Percentiles rank a stretch among this genome's conserved stretches.
phyloP scores from a whole-genome alignment of 805 yeast species.

The Pichia scutulata region DNA sequence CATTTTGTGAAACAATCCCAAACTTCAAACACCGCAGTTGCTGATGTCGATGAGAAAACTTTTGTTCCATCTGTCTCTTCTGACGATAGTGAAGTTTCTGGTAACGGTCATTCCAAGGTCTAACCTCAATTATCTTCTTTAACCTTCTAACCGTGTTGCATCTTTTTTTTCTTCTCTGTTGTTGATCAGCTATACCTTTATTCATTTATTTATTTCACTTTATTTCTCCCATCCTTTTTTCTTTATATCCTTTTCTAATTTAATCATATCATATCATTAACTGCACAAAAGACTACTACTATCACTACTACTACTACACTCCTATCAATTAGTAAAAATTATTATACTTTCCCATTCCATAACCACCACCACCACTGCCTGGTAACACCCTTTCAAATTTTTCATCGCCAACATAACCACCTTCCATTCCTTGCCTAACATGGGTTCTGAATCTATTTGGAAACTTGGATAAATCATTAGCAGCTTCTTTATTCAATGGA shows the following conservation, averaged over 20 bases:
- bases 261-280: neutral
- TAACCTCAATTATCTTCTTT: too few relatives aligned
- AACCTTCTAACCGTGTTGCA: too few relatives aligned
- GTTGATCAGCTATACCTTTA: neutral
- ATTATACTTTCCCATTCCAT: neutral
- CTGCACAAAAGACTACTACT: too few relatives aligned
- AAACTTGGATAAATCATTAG: constrained; percentile 44
- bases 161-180: too few relatives aligned
- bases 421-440: constrained; percentile 62
- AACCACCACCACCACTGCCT: constrained; percentile 6
- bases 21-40: neutral
- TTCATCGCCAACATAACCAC: constrained; percentile 53
- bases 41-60: constrained; percentile 13
- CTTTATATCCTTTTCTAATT: neutral
- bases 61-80: constrained; percentile 29
- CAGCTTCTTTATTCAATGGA: constrained; percentile 90
- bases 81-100: constrained; percentile 10
- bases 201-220: neutral
- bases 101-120: constrained; percentile 5
- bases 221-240: neutral
- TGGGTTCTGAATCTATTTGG: constrained; percentile 43
- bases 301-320: too few relatives aligned
- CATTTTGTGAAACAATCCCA: constrained; percentile 22
- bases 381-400: constrained; percentile 51
- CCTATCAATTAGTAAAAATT: neutral